Evolutionary conservation across 2,329 filamentous ascomycete genomes (phyloP).

Genomic region (Colletotrichum chlorophyti): DNA sequence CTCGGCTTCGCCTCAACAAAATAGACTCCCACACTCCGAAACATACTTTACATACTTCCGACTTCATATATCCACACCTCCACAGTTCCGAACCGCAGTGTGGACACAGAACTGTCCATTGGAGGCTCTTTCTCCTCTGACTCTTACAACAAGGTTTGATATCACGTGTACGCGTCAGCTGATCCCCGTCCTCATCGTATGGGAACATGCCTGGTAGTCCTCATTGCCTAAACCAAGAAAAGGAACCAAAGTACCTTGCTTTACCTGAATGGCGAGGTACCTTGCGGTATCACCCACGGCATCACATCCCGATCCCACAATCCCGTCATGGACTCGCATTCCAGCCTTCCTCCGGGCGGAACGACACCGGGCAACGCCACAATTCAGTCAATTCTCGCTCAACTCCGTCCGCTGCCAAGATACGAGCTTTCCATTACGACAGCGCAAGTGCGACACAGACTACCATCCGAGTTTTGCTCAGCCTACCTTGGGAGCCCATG

Average conservation of each 20-base stretch:
- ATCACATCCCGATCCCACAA: too few relatives aligned
- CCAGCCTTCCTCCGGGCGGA: slow-evolving; percentile 26
- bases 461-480: neutral
- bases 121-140: neutral
- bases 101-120: neutral
- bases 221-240: neutral
- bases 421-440: neutral
- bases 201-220: neutral
- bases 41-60: neutral
- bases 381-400: slow-evolving; percentile 13
- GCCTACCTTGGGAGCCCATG: too few relatives aligned
- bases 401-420: slow-evolving; percentile 15
- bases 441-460: neutral
- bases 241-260: neutral
- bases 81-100: neutral
- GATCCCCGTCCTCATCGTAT: slow-evolving; percentile 1
- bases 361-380: slow-evolving; percentile 23
- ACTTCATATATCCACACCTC: neutral
- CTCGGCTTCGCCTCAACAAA: slow-evolving; percentile 15
- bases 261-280: too few relatives aligned
- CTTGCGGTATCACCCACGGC: too few relatives aligned
- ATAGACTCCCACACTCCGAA: slow-evolving; percentile 12
- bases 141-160: slow-evolving; percentile 10
- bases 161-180: slow-evolving; percentile 26
- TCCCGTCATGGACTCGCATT: too few relatives aligned